Evolutionary conservation across 2,329 filamentous ascomycete species (phyloP).

Genomic region (Claviceps monticola): DNA sequence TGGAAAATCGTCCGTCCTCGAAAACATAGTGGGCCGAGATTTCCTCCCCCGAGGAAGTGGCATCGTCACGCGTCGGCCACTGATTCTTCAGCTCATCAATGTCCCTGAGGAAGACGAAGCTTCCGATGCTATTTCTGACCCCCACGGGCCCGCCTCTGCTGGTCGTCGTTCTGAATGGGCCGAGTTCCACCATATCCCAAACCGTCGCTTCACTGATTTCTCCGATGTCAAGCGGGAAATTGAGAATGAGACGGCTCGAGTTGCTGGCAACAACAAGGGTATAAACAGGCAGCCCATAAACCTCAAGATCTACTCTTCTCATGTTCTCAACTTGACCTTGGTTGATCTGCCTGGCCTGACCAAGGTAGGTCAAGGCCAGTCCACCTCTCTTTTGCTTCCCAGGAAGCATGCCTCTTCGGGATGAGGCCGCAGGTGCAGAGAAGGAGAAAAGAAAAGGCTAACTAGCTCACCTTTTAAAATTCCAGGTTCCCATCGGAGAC

Average conservation of each 20-base stretch:
- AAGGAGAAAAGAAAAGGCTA: background rate
- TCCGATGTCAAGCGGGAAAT: conserved; percentile 90
- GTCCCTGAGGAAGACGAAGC: conserved; percentile 64
- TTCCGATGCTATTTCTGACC: conserved; percentile 49
- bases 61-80: conserved; percentile 84
- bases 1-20: conserved; percentile 94
- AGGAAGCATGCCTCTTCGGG: conserved; percentile 5
- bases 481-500: conserved; percentile 84
- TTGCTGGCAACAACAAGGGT: conserved; percentile 89
- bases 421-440: background rate
- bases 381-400: background rate
- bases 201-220: conserved; percentile 82
- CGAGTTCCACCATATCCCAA: conserved; percentile 91
- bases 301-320: conserved; percentile 93
- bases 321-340: conserved; percentile 89
- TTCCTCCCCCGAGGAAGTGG: conserved; percentile 93
- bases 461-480: background rate
- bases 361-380: conserved; percentile 46
- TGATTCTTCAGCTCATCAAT: conserved; percentile 98
- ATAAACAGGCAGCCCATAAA: conserved; percentile 98
- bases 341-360: conserved; percentile 93
- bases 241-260: conserved; percentile 87
- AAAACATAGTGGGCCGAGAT: conserved; percentile 96
- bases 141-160: conserved; percentile 66
- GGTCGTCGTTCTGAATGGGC: conserved; percentile 62